A percentile compares a stretch with the other conserved stretches of the same genome.
Conservation (phyloP, 257 asterid species). For the Thymus quinquecostatus region DNA sequence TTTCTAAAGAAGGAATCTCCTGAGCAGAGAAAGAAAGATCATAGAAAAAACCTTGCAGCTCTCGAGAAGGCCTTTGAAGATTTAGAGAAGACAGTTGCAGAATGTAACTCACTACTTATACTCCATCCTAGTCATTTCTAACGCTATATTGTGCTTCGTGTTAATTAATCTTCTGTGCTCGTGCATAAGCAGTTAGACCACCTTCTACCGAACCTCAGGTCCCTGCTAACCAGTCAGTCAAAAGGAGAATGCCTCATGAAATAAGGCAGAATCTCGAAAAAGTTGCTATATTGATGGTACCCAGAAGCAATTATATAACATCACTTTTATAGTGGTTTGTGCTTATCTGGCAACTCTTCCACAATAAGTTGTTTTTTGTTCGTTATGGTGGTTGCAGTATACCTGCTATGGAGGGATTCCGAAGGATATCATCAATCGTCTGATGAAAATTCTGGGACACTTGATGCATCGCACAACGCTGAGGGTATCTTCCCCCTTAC, state of each 20-base stretch:
- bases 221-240: conserved; percentile 63
- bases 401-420: conserved; percentile 69
- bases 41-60: conserved; percentile 55
- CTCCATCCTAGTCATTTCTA: conserved; percentile 5
- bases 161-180: conserved; percentile 22
- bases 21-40: conserved; percentile 60
- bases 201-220: conserved; percentile 66
- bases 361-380: conserved; percentile 11
- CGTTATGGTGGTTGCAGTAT: conserved; percentile 56
- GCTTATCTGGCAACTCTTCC: conserved; percentile 10
- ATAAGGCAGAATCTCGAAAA: conserved; percentile 76
- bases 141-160: conserved; percentile 10
- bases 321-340: conserved; percentile 6
- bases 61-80: conserved; percentile 89
- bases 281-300: conserved; percentile 85
- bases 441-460: conserved; percentile 90
- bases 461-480: conserved; percentile 75
- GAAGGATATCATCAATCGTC: conserved; percentile 63
- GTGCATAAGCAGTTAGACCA: conserved; percentile 63
- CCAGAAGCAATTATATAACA: conserved; percentile 19
- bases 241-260: conserved; percentile 77
- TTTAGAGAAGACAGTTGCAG: conserved; percentile 73
- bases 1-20: conserved; percentile 47
- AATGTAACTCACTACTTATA: conserved; percentile 56
- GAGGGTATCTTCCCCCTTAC: conserved; percentile 54